A percentile compares a stretch with the other conserved stretches of the same genome.
These are phyloP conservation scores for Fusarium sp. DNA, from an alignment of 2,329 filamentous ascomycete species.

Conservation along the genomic window DNA sequence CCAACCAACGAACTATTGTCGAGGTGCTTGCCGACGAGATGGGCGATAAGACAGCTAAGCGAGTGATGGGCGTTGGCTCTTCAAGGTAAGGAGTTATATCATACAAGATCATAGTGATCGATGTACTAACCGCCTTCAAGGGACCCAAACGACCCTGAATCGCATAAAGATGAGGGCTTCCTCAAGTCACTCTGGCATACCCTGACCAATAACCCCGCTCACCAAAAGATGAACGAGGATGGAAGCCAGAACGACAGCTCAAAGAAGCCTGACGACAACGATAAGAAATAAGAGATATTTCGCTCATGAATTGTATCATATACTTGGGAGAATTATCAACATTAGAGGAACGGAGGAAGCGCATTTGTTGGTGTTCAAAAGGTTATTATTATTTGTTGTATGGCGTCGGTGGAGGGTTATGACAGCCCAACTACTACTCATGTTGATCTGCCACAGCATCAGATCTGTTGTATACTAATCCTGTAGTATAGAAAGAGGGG, in stretches of 20 bases:
- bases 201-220: slow-evolving; percentile 78
- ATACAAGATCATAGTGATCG: neutral
- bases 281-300: slow-evolving; percentile 51
- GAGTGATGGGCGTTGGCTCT: slow-evolving; percentile 83
- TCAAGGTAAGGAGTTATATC: slow-evolving; percentile 45
- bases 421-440: slow-evolving; percentile 41
- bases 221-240: slow-evolving; percentile 53
- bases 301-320: slow-evolving; percentile 48
- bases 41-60: slow-evolving; percentile 89
- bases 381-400: slow-evolving; percentile 47
- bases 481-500: slow-evolving; percentile 47
- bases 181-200: slow-evolving; percentile 94
- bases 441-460: slow-evolving; percentile 45
- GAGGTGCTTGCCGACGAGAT: slow-evolving; percentile 98
- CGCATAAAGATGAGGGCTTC: slow-evolving; percentile 87
- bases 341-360: slow-evolving; percentile 42
- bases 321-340: slow-evolving; percentile 32
- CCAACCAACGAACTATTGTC: slow-evolving; percentile 90
- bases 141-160: slow-evolving; percentile 51
- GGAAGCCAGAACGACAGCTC: slow-evolving; percentile 39
- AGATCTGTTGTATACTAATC: slow-evolving; percentile 50
- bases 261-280: slow-evolving; percentile 46
- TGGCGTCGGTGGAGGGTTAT: slow-evolving; percentile 46
- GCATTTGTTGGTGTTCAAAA: slow-evolving; percentile 55
- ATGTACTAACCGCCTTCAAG: slow-evolving; percentile 17